These are phyloP conservation scores for Eucalyptus melliodora DNA, from an alignment of 345 rosid species.

Conservation along the genomic window DNA sequence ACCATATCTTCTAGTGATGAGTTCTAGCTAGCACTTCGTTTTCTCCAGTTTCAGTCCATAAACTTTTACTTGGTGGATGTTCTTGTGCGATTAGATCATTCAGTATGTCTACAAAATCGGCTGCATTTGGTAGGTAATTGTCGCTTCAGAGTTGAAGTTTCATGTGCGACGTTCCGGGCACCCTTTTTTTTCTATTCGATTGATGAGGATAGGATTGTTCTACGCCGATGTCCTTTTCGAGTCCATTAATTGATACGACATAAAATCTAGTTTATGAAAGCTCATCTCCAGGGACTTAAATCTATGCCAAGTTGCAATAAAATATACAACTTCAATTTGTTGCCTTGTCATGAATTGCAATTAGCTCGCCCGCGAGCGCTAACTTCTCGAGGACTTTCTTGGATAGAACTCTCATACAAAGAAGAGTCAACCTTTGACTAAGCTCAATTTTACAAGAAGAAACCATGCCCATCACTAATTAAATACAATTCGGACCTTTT, in stretches of 20 bases:
- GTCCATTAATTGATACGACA: not conserved
- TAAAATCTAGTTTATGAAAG: not conserved
- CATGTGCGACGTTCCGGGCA: fast-evolving
- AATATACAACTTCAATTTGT: not conserved
- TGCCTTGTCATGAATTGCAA: not conserved
- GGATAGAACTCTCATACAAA: not conserved
- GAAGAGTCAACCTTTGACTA: not conserved
- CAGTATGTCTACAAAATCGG: not conserved
- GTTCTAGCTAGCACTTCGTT: not conserved
- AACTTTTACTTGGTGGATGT: not conserved
- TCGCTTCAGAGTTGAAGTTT: not conserved
- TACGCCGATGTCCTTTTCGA: not conserved
- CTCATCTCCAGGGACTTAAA: not conserved
- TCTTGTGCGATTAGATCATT: not conserved
- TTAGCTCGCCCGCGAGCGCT: not conserved
- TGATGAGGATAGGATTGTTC: not conserved
- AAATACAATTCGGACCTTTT: not conserved
- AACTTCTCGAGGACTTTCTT: not conserved
- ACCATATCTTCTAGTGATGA: not conserved
- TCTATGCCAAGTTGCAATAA: not conserved
- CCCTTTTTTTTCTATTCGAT: not conserved
- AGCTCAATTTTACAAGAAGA: not conserved
- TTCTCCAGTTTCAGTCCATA: not conserved
- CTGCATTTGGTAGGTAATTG: too few relatives aligned
- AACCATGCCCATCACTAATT: not conserved